Evolutionary conservation across 1,284 basidiomycete genomes (phyloP).

Genomic region (Boletellus deceptivus): DNA sequence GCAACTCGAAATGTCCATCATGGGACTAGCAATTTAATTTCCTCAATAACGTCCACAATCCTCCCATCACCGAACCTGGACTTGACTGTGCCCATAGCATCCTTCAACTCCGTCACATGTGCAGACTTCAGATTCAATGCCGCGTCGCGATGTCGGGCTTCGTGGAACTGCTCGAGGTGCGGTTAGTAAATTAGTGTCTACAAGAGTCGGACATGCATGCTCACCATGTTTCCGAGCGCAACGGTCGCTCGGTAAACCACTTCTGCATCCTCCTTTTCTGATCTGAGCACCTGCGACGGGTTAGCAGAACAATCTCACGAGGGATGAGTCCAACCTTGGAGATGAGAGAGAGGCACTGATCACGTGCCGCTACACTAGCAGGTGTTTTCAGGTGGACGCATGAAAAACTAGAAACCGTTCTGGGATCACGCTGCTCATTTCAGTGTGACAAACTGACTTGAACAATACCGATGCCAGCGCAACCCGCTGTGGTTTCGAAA

Average conservation of each 20-base stretch:
- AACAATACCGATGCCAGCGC: constrained; percentile 76
- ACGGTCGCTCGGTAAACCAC: constrained; percentile 83
- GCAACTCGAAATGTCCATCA: constrained; percentile 2
- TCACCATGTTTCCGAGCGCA: constrained; percentile 85
- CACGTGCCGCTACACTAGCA: constrained; percentile 34
- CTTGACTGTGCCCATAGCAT: constrained; percentile 41
- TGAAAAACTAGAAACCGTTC: constrained; percentile 49
- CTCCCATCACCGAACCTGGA: constrained; percentile 56
- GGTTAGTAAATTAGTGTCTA: neutral
- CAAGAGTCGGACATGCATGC: constrained; percentile 26
- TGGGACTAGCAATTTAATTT: constrained; percentile 40
- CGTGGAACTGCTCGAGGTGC: constrained; percentile 43
- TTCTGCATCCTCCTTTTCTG: constrained; percentile 77
- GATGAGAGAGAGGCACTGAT: constrained; percentile 44
- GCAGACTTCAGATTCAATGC: constrained; percentile 40
- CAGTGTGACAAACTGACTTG: constrained; percentile 56
- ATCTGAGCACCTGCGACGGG: constrained; percentile 53
- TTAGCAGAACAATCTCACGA: constrained; percentile 11
- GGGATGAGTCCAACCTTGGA: constrained; percentile 41
- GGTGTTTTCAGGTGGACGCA: constrained; percentile 50
- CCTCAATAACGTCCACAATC: constrained; percentile 48
- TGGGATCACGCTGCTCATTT: constrained; percentile 7
- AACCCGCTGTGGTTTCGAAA: constrained; percentile 71
- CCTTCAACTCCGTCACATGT: constrained; percentile 36
- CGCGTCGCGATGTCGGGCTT: constrained; percentile 38